Base-by-base conservation (phyloP, 2,329 filamentous ascomycete species). In the Fusarium devonianum region DNA sequence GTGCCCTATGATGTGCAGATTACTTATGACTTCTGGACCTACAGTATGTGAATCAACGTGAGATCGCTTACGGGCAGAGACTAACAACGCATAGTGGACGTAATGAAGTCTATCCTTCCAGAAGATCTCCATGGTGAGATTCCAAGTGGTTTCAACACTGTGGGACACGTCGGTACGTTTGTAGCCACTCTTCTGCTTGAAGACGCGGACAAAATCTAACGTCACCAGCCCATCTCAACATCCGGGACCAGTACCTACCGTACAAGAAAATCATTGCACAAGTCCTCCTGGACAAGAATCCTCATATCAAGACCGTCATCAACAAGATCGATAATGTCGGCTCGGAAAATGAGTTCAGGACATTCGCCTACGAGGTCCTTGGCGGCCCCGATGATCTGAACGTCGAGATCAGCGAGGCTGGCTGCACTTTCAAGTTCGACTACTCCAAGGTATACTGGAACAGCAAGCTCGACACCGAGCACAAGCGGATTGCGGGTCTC, bases 381-480 rank as follows among this genome's bases (percentile, higher is more conserved):
- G 86, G 86, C 2, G 94, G 94, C 0, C 82, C 85, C 1, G 84
- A 91, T 63, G 87, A 97, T 66, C 77, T 97, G 71, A 85, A 92
- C 42, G 94, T 99, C 44, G 84, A 89, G 56, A 82, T 94, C 41
- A 84, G 83, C 58, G 92, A 97, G 73, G 88, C 89, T 64, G 83
- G 85, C 53, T 97, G 94, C 75, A 77, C 80, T n/a, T 99, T 96
- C 75, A 80, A 80, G 46, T 97, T 99, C 71, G 90, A 99, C 76
- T 99, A 96, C 71, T 84, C 89, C 55, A 95, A 95, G 63, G 94
- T 99, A 4, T 99, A 99, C 78, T 99, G 93, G 93, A 99, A 99
- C 74, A 92, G 86, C 66, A 86, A 93, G 61, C 83, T 99, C 11
- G 88, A 95, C 65, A 89, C 86, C 1, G 94, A 99, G 73, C 94